Evolutionary conservation across 2,329 filamentous ascomycete genomes (phyloP).

Genomic region (Fusarium mexicanum): DNA sequence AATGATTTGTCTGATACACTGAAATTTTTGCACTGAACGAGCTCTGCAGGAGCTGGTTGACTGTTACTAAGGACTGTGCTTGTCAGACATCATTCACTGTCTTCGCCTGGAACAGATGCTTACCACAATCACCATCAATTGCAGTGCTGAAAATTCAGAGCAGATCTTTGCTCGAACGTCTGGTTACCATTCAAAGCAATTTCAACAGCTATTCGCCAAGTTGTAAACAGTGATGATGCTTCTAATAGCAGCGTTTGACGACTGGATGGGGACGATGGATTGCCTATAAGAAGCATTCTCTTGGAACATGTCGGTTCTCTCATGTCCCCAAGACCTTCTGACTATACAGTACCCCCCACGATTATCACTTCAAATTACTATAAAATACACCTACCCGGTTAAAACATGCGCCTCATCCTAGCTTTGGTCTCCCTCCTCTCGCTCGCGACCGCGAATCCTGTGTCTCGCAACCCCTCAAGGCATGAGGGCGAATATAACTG

Average conservation of each 20-base stretch:
- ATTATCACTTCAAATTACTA: neutral
- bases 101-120: fast-evolving
- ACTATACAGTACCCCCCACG: neutral
- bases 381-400: neutral
- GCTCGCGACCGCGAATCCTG: neutral
- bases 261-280: neutral
- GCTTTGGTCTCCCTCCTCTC: neutral
- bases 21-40: no score
- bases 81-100: no score
- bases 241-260: neutral
- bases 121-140: fast-evolving
- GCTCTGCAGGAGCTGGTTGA: no score
- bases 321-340: neutral
- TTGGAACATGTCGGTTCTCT: neutral
- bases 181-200: neutral
- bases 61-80: no score
- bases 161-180: neutral
- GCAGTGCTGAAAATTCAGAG: neutral
- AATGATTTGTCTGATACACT: neutral
- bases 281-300: neutral
- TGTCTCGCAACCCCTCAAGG: neutral
- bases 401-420: neutral
- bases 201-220: neutral
- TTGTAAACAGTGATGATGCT: neutral
- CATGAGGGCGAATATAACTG: conserved; percentile 1